Evolutionary conservation across 768 basidiomycete genomes (phyloP).

Genomic region (Pleurotus ostreatus): DNA sequence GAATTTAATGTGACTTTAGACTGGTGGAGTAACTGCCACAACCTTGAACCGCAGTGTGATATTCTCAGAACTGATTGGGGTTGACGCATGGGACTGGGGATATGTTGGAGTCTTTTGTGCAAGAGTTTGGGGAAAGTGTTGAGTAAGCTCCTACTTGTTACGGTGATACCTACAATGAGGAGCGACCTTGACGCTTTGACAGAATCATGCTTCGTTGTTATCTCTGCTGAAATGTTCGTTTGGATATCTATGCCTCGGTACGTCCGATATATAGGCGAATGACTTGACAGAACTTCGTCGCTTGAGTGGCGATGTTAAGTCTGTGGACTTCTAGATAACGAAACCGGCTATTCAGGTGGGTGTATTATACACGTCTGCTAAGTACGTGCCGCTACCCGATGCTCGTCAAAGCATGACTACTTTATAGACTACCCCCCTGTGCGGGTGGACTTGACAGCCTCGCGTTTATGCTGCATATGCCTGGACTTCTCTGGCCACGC

Average conservation of each 20-base stretch:
- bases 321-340: no score
- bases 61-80: no score
- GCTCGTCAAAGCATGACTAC: neutral
- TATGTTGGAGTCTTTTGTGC: neutral
- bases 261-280: neutral
- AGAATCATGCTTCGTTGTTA: neutral
- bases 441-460: neutral
- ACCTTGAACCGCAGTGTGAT: neutral
- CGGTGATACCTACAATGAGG: neutral
- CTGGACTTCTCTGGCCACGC: constrained; percentile 1
- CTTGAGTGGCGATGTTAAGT: no score
- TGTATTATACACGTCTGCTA: no score
- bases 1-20: neutral
- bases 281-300: no score
- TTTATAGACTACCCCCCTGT: neutral
- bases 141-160: neutral
- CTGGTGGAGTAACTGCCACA: neutral
- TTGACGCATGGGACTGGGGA: neutral
- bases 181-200: neutral
- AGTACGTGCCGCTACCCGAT: neutral
- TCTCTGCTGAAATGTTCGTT: neutral
- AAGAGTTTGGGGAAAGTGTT: neutral
- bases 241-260: neutral
- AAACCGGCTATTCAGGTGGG: no score
- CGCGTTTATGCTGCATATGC: constrained; percentile 6